Evolutionary conservation across 2,329 filamentous ascomycete species (phyloP).

Genomic region (Calycina herbarum): DNA sequence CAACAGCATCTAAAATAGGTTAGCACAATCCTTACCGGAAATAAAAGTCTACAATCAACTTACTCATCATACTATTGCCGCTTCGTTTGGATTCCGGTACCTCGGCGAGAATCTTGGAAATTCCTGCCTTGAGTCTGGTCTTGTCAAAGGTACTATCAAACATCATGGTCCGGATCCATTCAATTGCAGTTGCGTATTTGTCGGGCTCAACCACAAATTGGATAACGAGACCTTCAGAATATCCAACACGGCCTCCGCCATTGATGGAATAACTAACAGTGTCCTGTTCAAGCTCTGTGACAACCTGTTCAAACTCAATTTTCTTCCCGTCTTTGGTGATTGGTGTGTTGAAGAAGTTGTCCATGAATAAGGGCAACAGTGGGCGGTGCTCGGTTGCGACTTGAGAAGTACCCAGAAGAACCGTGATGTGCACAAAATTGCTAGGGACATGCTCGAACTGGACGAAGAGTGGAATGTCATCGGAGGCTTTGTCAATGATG

Average conservation of each 20-base stretch:
- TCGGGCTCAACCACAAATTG: conserved; percentile 84
- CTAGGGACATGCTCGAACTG: conserved; percentile 95
- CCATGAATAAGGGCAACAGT: conserved; percentile 77
- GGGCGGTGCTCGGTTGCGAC: conserved; percentile 83
- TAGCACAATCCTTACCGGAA: background rate
- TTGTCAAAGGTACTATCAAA: conserved; percentile 88
- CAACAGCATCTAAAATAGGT: conserved; percentile 49
- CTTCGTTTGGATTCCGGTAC: conserved; percentile 90
- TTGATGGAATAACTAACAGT: conserved; percentile 82
- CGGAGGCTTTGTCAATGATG: conserved; percentile 68
- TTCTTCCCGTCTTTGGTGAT: conserved; percentile 73
- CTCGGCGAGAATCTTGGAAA: conserved; percentile 84
- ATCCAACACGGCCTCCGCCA: conserved; percentile 66
- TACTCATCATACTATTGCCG: conserved; percentile 66
- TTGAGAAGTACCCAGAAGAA: conserved; percentile 76
- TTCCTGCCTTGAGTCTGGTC: conserved; percentile 58
- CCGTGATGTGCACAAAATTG: conserved; percentile 83
- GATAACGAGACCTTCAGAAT: conserved; percentile 78
- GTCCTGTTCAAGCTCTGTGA: conserved; percentile 86
- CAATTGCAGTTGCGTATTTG: conserved; percentile 79
- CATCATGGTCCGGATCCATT: conserved; percentile 83
- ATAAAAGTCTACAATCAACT: background rate
- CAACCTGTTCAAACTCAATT: conserved; percentile 87
- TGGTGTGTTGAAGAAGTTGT: conserved; percentile 94
- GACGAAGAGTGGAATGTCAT: conserved; percentile 76